Conservation (phyloP, 208 protist genomes). For the Acanthamoeba culbertsoni region DNA sequence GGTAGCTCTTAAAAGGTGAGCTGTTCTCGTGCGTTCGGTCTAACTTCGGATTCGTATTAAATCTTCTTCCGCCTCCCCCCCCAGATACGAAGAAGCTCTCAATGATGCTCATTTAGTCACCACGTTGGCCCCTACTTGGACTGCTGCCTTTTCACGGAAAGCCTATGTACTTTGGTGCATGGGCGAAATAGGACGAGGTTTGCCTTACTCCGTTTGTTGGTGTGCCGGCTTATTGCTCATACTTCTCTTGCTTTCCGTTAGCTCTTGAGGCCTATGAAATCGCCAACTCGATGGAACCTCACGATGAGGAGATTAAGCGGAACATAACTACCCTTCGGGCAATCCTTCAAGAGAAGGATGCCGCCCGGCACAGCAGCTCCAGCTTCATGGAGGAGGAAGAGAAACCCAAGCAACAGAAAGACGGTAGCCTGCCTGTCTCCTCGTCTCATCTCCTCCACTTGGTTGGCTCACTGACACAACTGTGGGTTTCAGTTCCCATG, state of each 20-base stretch:
- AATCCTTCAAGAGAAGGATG: not conserved
- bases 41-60: not conserved
- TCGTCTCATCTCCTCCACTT: not conserved
- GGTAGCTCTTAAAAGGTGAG: not conserved
- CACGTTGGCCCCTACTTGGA: not conserved
- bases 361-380: not conserved
- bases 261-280: not conserved
- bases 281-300: not conserved
- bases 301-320: not conserved
- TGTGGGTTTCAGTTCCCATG: not conserved
- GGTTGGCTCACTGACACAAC: not conserved
- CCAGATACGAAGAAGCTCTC: not conserved
- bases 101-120: not conserved
- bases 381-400: not conserved
- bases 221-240: not conserved
- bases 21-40: not conserved
- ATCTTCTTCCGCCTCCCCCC: not conserved
- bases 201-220: not conserved
- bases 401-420: not conserved
- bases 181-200: not conserved
- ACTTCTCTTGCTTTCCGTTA: not conserved
- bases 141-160: not conserved
- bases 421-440: too few species aligned
- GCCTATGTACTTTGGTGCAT: not conserved
- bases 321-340: not conserved